These are phyloP conservation scores for Trypanosoma melophagium DNA, from an alignment of 208 protist species.

Conservation along the genomic window DNA sequence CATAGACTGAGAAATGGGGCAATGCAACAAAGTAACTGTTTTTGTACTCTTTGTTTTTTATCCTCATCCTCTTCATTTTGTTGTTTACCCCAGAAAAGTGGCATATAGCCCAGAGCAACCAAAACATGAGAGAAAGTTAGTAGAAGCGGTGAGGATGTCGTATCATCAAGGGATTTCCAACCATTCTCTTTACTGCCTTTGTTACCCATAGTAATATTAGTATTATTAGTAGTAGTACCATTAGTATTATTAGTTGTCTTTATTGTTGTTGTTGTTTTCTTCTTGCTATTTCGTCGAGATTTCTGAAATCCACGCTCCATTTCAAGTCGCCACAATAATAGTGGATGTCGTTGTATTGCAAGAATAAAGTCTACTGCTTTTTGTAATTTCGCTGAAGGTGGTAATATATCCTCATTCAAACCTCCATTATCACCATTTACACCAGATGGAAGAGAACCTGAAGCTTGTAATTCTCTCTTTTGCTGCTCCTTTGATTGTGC, in stretches of 20 bases:
- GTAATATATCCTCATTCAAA: no score
- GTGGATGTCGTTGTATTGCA: constrained; percentile 17
- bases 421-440: neutral
- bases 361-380: constrained; percentile 20
- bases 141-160: constrained; percentile 22
- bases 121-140: constrained; percentile 42
- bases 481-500: neutral
- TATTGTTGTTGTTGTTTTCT: no score
- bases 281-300: neutral
- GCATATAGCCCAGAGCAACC: constrained; percentile 46
- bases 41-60: neutral
- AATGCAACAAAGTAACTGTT: constrained; percentile 29
- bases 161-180: neutral
- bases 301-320: constrained; percentile 16
- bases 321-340: constrained; percentile 21
- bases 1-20: constrained; percentile 38
- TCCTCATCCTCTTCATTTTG: neutral
- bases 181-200: neutral
- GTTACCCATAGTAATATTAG: neutral
- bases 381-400: neutral
- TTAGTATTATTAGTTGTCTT: no score
- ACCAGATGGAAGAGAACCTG: neutral
- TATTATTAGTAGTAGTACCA: no score
- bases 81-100: constrained; percentile 20
- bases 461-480: neutral